Conservation (phyloP, 2,329 filamentous ascomycete genomes). For the Diplodia sapinea region DNA sequence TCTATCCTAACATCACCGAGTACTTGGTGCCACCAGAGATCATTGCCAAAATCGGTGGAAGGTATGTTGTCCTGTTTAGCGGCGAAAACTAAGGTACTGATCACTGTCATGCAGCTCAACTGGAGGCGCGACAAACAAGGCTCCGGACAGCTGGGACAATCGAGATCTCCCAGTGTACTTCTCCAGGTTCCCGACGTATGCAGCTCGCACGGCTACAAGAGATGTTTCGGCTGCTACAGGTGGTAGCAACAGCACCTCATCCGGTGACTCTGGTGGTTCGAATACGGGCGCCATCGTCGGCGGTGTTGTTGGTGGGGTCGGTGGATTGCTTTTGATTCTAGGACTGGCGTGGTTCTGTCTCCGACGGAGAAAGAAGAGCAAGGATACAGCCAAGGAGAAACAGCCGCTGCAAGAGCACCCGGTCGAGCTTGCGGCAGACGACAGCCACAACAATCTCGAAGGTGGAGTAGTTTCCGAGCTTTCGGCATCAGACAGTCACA, state of each 20-base stretch:
- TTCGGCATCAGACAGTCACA: conserved; percentile 37
- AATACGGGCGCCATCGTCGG: conserved; percentile 49
- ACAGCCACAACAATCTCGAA: conserved; percentile 18
- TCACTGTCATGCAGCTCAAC: conserved; percentile 44
- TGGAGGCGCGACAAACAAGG: conserved; percentile 61
- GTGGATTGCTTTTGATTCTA: conserved; percentile 42
- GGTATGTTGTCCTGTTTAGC: conserved; percentile 37
- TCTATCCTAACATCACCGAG: conserved; percentile 55
- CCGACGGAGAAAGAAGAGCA: conserved; percentile 45
- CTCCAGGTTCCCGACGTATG: conserved; percentile 55
- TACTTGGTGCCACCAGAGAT: conserved; percentile 63
- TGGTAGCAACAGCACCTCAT: conserved; percentile 30
- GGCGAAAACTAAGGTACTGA: conserved; percentile 9
- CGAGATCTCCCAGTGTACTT: conserved; percentile 62
- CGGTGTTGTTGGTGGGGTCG: conserved; percentile 48
- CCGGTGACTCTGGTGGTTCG: conserved; percentile 35
- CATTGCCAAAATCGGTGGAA: conserved; percentile 53
- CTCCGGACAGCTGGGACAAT: conserved; percentile 58
- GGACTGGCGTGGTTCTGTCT: conserved; percentile 46
- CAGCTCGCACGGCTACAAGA: conserved; percentile 60
- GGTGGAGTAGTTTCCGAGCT: conserved; percentile 29
- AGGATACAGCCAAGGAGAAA: conserved; percentile 34
- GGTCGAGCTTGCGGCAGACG: conserved; percentile 38
- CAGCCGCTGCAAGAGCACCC: conserved; percentile 39
- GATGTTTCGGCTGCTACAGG: conserved; percentile 41